A percentile compares a stretch with the other conserved stretches of the same genome.
Conservation (phyloP, 441 rosid genomes). For the Aleurites moluccanus region DNA sequence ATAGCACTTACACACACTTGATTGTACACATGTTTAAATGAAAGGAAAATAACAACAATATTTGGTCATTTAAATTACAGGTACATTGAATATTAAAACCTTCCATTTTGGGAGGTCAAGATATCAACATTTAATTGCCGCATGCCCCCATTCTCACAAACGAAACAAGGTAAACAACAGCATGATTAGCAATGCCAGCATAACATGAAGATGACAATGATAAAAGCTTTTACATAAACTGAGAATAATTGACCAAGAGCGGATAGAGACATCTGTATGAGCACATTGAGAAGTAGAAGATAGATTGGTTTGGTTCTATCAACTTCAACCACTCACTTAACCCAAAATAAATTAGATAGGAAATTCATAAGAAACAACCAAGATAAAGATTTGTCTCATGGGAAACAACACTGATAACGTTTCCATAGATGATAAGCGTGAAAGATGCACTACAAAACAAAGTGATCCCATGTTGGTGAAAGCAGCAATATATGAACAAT, state of each 20-base stretch:
- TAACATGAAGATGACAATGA: not conserved
- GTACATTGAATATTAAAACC: slow-evolving; percentile 10
- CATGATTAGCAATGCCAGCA: not conserved
- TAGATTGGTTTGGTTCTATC: slow-evolving; percentile 16
- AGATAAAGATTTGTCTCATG: not conserved
- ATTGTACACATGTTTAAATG: not conserved
- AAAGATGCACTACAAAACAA: slow-evolving; percentile 11
- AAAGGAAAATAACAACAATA: not conserved
- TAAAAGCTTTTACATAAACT: slow-evolving; percentile 1
- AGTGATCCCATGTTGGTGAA: slow-evolving; percentile 12
- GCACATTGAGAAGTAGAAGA: slow-evolving; percentile 5
- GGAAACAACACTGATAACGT: not conserved
- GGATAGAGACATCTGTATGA: slow-evolving; percentile 15
- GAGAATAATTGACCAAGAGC: slow-evolving; percentile 17
- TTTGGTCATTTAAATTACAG: slow-evolving; percentile 1
- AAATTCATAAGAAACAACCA: slow-evolving; percentile 16
- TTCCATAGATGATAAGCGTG: not conserved
- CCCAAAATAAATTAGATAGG: slow-evolving; percentile 9
- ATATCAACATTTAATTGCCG: not conserved
- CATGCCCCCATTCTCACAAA: slow-evolving; percentile 11
- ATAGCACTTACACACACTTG: not conserved
- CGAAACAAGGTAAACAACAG: not conserved
- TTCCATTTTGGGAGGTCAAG: slow-evolving; percentile 19
- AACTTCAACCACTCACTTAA: slow-evolving; percentile 21
- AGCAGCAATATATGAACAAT: not conserved